Percentiles rank a stretch among this genome's conserved stretches.
phyloP scores from a whole-genome alignment of 2,329 filamentous ascomycete species.

The Corinectria fuckeliana region DNA sequence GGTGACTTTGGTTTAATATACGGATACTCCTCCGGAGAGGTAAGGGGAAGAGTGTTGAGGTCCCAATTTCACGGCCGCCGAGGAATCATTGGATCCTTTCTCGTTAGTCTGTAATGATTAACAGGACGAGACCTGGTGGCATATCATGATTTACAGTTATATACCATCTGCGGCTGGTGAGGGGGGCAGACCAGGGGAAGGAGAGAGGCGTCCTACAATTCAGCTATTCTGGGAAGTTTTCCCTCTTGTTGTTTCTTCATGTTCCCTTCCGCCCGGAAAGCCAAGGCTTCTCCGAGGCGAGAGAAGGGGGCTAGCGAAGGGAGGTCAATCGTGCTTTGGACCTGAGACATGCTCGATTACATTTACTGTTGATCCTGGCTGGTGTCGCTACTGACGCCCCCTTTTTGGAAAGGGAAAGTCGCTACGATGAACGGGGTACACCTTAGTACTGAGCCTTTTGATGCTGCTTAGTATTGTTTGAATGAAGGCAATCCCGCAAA shows the following conservation, averaged over 20 bases:
- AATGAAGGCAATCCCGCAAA: conserved; percentile 10
- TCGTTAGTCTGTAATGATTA: conserved; percentile 6
- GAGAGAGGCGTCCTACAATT: conserved; percentile 24
- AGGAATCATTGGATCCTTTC: conserved; percentile 14
- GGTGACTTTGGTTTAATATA: not conserved
- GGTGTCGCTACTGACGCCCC: not conserved
- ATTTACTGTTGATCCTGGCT: conserved; percentile 15
- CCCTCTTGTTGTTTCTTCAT: conserved; percentile 1
- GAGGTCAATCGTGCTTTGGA: conserved; percentile 1
- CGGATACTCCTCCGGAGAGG: not conserved
- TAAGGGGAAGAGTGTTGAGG: not conserved
- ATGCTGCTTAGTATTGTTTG: not conserved
- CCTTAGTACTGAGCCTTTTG: not conserved
- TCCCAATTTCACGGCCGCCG: not conserved
- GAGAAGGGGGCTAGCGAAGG: not conserved
- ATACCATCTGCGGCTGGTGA: conserved; percentile 2
- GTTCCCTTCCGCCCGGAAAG: not conserved
- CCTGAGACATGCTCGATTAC: conserved; percentile 11
- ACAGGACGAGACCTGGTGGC: conserved; percentile 4
- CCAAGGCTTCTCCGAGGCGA: conserved; percentile 4
- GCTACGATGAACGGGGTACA: not conserved
- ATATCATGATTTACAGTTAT: conserved; percentile 12
- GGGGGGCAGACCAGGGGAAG: not conserved
- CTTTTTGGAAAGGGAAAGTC: not conserved
- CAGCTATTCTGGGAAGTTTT: not conserved